Conservation (phyloP, 768 basidiomycete genomes). For the Fomitopsis serialis region DNA sequence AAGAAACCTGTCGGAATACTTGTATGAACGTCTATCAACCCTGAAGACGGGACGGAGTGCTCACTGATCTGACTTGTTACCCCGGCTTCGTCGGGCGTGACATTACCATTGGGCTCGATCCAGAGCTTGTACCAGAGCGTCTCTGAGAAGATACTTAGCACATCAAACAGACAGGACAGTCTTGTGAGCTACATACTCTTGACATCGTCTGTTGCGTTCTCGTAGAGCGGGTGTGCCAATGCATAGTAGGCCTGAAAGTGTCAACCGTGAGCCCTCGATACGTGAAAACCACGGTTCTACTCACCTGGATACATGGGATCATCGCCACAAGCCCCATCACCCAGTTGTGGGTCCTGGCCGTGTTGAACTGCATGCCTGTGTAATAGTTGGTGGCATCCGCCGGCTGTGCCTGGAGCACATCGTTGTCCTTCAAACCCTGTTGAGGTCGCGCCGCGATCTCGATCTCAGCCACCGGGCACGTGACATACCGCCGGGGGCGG, state of each 20-base stretch:
- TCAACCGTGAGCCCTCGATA: not conserved
- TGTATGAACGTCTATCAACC: too few species aligned
- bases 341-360: slow-evolving; percentile 6
- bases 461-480: too few species aligned
- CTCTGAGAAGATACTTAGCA: not conserved
- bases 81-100: not conserved
- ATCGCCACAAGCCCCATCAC: slow-evolving; percentile 8
- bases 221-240: not conserved
- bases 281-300: not conserved
- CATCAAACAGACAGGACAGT: not conserved
- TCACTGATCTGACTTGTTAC: not conserved
- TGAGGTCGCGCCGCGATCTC: too few species aligned
- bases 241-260: not conserved
- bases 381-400: slow-evolving; percentile 5
- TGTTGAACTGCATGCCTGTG: slow-evolving; percentile 6
- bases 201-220: not conserved
- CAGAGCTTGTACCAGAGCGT: slow-evolving; percentile 6
- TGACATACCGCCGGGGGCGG: too few species aligned
- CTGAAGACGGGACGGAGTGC: too few species aligned
- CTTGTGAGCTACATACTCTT: not conserved
- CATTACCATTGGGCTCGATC: not conserved
- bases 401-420: slow-evolving; percentile 4
- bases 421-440: not conserved
- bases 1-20: not conserved
- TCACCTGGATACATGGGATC: slow-evolving; percentile 12